Base-by-base conservation (phyloP, 1,284 basidiomycete genomes). In the Agaricales sp. region DNA sequence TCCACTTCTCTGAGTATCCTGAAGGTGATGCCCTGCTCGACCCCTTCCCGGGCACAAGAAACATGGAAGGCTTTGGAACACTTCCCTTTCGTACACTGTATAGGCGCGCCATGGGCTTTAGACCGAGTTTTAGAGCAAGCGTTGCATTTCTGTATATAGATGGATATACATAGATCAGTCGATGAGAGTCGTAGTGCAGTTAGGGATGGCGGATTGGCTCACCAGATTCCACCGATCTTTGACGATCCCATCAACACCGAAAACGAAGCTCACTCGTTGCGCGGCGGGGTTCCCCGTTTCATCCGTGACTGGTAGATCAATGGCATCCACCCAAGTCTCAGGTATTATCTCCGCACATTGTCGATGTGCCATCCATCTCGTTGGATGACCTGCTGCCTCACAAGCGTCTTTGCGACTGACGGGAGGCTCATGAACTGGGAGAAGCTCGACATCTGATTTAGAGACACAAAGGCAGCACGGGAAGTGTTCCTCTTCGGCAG, bases 1-100 rank as follows among this genome's bases (percentile, higher is more conserved):
- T 88, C 85, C 0, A 88, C 77, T 53, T 88, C 80, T 46, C 75
- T 70, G 12, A 85, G 52, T 19, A 85, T 70, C 2, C 65, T 66
- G 59, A 84, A 89, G 13, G 78, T 67, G 43, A 89, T 73, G 11
- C 80, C 75, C 4, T 60, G 57, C 2, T 63, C 69, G 3, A 65
- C 64, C 0, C 77, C 78, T 20, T 80, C 76, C 22, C 71, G 69
- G 0, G 95, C 95, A 63, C 95, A 99, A 1, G 84, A 87, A 22
- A 96, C 84, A 61, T 99, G 95, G 66, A 90, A 96, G 0, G 95
- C 91, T 58, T 89, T 90, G 1, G 88, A 75, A 61, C 95, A 96
- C 67, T 91, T 93, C 51, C 91, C 91, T 63, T 91, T 91, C 8
- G 90, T 90, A 62, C 93, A 97, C 60, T 97, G 93, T 23, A 96